These are phyloP conservation scores for Teratosphaeria viscida DNA, from an alignment of 2,329 filamentous ascomycete genomes.

Conservation along the genomic window DNA sequence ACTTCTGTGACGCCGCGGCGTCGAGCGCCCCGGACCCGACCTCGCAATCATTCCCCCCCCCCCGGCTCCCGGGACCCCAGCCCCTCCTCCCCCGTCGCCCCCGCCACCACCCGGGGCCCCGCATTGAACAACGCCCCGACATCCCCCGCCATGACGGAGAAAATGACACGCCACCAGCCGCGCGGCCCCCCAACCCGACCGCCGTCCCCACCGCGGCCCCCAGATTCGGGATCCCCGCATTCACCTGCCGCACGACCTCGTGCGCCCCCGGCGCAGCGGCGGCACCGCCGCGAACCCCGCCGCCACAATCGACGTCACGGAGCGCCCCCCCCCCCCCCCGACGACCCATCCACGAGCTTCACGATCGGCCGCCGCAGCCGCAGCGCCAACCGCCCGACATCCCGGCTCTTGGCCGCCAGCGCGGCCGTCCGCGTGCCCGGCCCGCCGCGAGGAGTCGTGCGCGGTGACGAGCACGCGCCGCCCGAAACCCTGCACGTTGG, in stretches of 20 bases:
- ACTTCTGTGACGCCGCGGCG: slow-evolving; percentile 49
- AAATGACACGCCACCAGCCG: slow-evolving; percentile 54
- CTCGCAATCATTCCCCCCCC: slow-evolving; percentile 52
- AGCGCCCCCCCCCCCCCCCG: slow-evolving; percentile 51
- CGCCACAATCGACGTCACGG: slow-evolving; percentile 48
- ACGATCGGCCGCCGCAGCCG: slow-evolving; percentile 49
- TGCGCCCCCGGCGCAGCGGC: slow-evolving; percentile 43
- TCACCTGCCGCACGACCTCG: slow-evolving; percentile 46
- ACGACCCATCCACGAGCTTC: slow-evolving; percentile 55
- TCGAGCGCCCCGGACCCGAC: slow-evolving; percentile 52
- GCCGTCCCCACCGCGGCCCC: slow-evolving; percentile 54
- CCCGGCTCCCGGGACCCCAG: slow-evolving; percentile 47
- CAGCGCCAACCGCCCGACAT: slow-evolving; percentile 52
- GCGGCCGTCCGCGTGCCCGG: slow-evolving; percentile 54
- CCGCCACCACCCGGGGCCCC: slow-evolving; percentile 51
- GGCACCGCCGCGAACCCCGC: slow-evolving; percentile 50
- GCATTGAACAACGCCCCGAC: slow-evolving; percentile 54
- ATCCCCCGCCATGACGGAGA: slow-evolving; percentile 55
- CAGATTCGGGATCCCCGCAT: slow-evolving; percentile 53
- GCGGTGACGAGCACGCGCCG: slow-evolving; percentile 50
- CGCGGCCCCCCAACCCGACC: slow-evolving; percentile 53
- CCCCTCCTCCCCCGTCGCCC: slow-evolving; percentile 54
- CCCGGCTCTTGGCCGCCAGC: slow-evolving; percentile 45
- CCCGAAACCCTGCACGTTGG: slow-evolving; percentile 49
- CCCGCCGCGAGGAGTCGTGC: slow-evolving; percentile 53